Base-by-base conservation (phyloP, 2,329 filamentous ascomycete genomes). In the Dryadomyces quercus-mongolicae region DNA sequence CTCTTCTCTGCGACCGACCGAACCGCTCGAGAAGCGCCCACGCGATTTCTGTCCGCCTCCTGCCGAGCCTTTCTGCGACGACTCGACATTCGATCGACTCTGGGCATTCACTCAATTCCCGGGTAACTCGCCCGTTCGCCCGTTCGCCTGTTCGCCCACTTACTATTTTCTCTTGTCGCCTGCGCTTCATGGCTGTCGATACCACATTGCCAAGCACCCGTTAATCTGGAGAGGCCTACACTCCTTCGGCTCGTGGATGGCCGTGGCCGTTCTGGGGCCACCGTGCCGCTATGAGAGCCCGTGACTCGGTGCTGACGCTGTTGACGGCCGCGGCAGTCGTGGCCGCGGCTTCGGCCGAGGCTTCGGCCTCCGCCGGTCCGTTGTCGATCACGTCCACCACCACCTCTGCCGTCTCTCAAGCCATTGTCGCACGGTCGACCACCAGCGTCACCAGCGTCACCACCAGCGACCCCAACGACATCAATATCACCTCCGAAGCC, bases 331-430 rank as follows among this genome's bases (percentile, higher is more conserved):
- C 52, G 25, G 25, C 25, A 31, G 25, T 31, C 25, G 25, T 31
- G 25, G 25, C 25, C 25, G 25, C 25, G 25, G 25, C 25, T 31
- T 31, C 25, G 25, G 25, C 25, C 8, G 22, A 49, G 34, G 25
- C 52, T 18, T 49, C 45, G 20, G 49, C 46, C 16, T 21, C 44
- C 46, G 36, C 48, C 47, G 22, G 15, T 20, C 12, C 56, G 16
- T 42, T 51, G 4, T 10, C 49, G 25, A 25, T 51, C 10, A 25
- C 52, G 22, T 54, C 40, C 31, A 22, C 46, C 44, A 44, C 45
- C 52, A 75, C 73, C 64, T 67, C 69, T 36, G 68, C 70, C 46
- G 67, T 68, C 54, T 66, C 70, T 54, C 65, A 77, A 36, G 71
- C 74, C 3, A 68, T 69, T 52, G 67, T 16, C 15, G 4, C 36